These are phyloP conservation scores for Penicillium riverlandense DNA, from an alignment of 495 filamentous ascomycete genomes.

Conservation along the genomic window DNA sequence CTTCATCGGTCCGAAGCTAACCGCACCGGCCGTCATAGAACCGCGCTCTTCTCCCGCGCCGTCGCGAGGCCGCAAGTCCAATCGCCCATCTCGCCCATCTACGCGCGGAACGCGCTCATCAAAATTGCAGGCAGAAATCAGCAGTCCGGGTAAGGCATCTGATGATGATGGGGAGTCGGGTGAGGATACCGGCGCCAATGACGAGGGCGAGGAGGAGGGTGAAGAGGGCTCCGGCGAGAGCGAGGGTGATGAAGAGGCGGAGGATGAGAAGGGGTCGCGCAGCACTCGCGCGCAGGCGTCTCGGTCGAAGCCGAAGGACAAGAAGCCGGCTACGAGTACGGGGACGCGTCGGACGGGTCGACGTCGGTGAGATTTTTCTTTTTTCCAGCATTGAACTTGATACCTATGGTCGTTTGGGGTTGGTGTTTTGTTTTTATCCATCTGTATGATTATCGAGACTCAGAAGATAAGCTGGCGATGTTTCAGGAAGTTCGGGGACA, in stretches of 20 bases:
- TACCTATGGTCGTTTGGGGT: constrained; percentile 14
- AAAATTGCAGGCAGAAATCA: constrained; percentile 36
- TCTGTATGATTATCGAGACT: constrained; percentile 8
- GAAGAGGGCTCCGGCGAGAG: constrained; percentile 20
- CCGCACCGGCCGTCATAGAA: constrained; percentile 21
- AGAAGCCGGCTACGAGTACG: constrained; percentile 21
- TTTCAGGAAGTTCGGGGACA: no score
- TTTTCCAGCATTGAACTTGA: constrained; percentile 8
- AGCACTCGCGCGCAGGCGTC: constrained; percentile 35
- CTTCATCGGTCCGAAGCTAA: constrained; percentile 6
- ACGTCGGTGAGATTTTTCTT: constrained; percentile 20
- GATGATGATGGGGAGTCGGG: constrained; percentile 37
- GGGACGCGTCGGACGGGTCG: constrained; percentile 28
- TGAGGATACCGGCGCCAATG: constrained; percentile 30
- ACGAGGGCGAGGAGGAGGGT: constrained; percentile 31
- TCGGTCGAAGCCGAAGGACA: constrained; percentile 32
- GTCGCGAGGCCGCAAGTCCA: constrained; percentile 36
- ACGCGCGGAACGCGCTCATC: constrained; percentile 38
- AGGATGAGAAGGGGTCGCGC: constrained; percentile 31
- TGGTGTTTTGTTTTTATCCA: constrained; percentile 10
- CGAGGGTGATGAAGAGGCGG: constrained; percentile 28
- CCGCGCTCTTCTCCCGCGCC: constrained; percentile 43
- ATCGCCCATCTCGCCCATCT: constrained; percentile 26
- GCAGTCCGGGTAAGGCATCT: constrained; percentile 20
- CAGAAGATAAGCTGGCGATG: no score